Evolutionary conservation across 768 basidiomycete species (phyloP).

Genomic region (Gyrodon lividus): DNA sequence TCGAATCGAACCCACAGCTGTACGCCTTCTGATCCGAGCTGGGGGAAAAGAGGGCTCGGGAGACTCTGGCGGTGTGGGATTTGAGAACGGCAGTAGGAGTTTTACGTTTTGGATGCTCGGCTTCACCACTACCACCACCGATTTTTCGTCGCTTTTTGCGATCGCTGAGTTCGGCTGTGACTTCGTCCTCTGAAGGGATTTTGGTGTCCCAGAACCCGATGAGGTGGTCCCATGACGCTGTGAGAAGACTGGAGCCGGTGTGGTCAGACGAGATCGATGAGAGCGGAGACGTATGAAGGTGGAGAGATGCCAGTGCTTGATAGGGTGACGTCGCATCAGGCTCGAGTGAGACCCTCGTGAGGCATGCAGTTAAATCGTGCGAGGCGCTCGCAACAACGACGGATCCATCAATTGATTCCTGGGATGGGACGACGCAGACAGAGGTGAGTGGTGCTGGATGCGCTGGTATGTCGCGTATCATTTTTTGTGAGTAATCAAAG

Average conservation of each 20-base stretch:
- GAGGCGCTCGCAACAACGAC: slow-evolving; percentile 65
- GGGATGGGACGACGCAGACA: slow-evolving; percentile 49
- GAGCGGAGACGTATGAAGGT: slow-evolving; percentile 80
- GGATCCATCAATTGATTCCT: slow-evolving; percentile 26
- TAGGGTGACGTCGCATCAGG: slow-evolving; percentile 2
- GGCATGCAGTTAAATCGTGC: slow-evolving; percentile 72
- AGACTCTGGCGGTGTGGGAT: slow-evolving; percentile 82
- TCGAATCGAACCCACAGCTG: slow-evolving; percentile 89
- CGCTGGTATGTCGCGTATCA: slow-evolving; percentile 45
- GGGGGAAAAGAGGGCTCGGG: slow-evolving; percentile 60
- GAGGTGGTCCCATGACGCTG: slow-evolving; percentile 84
- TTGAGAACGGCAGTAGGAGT: slow-evolving; percentile 73
- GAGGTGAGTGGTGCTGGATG: slow-evolving; percentile 73
- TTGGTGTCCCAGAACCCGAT: slow-evolving; percentile 78
- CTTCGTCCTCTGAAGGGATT: slow-evolving; percentile 64
- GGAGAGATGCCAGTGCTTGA: slow-evolving; percentile 59
- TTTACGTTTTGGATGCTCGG: slow-evolving; percentile 50
- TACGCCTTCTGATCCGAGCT: slow-evolving; percentile 47
- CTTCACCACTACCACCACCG: slow-evolving; percentile 32
- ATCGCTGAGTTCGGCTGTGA: slow-evolving; percentile 31
- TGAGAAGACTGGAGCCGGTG: slow-evolving; percentile 65
- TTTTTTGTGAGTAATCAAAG: slow-evolving; percentile 68
- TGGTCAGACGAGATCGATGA: slow-evolving; percentile 63
- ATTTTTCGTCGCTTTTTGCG: slow-evolving; percentile 66
- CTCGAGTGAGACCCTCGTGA: slow-evolving; percentile 40